phyloP scores from a whole-genome alignment of 352 stramenopile species.

The Pythium diclinum region DNA sequence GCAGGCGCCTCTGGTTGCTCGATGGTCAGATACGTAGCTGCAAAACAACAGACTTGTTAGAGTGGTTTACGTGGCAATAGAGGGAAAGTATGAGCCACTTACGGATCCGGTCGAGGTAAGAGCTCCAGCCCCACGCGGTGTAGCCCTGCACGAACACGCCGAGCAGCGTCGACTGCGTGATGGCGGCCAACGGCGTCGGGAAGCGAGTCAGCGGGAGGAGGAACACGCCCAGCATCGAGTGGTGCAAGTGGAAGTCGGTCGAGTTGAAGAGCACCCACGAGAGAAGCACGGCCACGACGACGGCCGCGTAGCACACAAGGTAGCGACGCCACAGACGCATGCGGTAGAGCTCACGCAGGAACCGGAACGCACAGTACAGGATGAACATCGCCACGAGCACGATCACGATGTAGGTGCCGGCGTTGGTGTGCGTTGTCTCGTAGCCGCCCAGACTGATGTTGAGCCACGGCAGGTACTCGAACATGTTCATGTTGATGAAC shows the following conservation, averaged over 20 bases:
- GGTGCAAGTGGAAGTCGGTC: constrained; percentile 67
- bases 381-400: constrained; percentile 34
- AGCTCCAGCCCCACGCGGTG: constrained; percentile 65
- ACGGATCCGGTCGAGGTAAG: constrained; percentile 66
- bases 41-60: constrained; percentile 7
- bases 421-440: constrained; percentile 38
- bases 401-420: constrained; percentile 63
- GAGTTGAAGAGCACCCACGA: constrained; percentile 59
- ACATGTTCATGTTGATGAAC: constrained; percentile 74
- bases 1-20: constrained; percentile 31
- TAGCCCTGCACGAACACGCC: constrained; percentile 76
- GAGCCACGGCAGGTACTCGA: constrained; percentile 71
- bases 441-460: constrained; percentile 71
- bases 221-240: constrained; percentile 65
- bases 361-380: constrained; percentile 29
- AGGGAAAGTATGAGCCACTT: constrained; percentile 21
- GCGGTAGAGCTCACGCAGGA: constrained; percentile 51
- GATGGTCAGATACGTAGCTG: constrained; percentile 70
- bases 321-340: constrained; percentile 36
- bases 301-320: constrained; percentile 36
- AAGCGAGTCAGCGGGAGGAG: constrained; percentile 74
- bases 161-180: constrained; percentile 49
- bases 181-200: constrained; percentile 46
- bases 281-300: constrained; percentile 33
- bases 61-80: background rate